A percentile compares a stretch with the other conserved stretches of the same genome.
phyloP scores from a whole-genome alignment of 257 asterid species.

The Solanum paucissectum region DNA sequence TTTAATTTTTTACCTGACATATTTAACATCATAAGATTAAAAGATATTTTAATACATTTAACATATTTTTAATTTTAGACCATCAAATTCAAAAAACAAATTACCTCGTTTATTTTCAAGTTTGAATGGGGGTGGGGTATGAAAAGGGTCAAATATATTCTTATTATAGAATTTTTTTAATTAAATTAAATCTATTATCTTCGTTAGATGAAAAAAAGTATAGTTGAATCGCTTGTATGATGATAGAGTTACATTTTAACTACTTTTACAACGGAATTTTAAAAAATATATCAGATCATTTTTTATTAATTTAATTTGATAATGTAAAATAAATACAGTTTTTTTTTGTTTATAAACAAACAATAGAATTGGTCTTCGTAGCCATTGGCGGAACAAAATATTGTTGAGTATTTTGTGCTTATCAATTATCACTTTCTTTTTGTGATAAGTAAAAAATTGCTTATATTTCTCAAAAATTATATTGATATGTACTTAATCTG shows the following conservation, averaged over 20 bases:
- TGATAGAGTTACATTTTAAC: background rate
- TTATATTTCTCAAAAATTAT: background rate
- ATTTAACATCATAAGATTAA: too few relatives aligned
- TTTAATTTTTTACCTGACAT: background rate
- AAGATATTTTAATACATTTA: background rate
- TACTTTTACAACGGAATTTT: background rate
- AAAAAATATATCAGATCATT: background rate
- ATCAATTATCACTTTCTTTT: background rate
- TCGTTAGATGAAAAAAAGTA: background rate
- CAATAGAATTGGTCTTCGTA: background rate
- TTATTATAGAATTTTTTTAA: too few relatives aligned
- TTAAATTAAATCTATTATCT: background rate
- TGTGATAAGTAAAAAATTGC: background rate
- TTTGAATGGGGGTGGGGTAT: background rate
- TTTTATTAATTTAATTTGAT: background rate
- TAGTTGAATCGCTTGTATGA: fast-evolving
- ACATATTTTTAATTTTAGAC: background rate
- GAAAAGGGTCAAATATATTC: background rate
- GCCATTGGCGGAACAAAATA: background rate
- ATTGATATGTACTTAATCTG: background rate
- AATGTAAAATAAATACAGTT: background rate
- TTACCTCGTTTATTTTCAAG: background rate
- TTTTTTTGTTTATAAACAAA: background rate
- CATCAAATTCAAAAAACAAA: too few relatives aligned
- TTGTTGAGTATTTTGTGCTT: background rate